Evolutionary conservation across 2,329 filamentous ascomycete species (phyloP).

Genomic region (Sporothrix protearum): DNA sequence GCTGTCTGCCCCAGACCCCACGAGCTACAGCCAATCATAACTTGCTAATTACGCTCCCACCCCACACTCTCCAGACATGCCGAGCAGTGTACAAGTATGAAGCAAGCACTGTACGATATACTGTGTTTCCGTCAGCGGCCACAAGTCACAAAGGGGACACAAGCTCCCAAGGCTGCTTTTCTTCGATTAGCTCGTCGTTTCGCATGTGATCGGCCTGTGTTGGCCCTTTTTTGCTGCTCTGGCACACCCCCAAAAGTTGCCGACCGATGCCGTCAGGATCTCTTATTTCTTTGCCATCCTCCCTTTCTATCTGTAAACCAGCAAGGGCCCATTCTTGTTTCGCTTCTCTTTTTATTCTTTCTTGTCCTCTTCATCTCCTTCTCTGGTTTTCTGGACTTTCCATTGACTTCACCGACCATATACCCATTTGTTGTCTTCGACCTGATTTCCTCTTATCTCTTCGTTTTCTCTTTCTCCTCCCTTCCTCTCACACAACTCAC

Average conservation of each 20-base stretch:
- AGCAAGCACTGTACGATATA: neutral
- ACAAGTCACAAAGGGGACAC: neutral
- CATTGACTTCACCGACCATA: neutral
- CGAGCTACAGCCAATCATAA: conserved; percentile 15
- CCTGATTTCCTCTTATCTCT: conserved; percentile 29
- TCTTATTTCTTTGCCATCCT: neutral
- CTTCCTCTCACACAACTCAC: conserved; percentile 30
- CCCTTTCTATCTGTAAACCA: neutral
- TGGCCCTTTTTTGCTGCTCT: neutral
- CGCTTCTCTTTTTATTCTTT: conserved; percentile 7
- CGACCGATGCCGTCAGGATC: conserved; percentile 16
- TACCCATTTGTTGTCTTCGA: neutral
- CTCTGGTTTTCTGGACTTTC: neutral
- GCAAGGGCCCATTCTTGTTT: neutral
- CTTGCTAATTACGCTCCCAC: conserved; percentile 22
- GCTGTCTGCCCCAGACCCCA: neutral
- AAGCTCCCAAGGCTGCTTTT: neutral
- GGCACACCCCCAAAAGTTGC: conserved; percentile 12
- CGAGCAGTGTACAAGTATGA: neutral
- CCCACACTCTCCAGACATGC: conserved; percentile 14
- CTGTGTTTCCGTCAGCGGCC: conserved; percentile 12
- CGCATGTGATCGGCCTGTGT: conserved; percentile 19
- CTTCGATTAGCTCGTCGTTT: neutral
- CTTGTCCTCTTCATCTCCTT: conserved; percentile 2
- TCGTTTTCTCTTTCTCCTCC: neutral